Evolutionary conservation across 305 asterid genomes (phyloP).

Genomic region (Fraxinus sp.): DNA sequence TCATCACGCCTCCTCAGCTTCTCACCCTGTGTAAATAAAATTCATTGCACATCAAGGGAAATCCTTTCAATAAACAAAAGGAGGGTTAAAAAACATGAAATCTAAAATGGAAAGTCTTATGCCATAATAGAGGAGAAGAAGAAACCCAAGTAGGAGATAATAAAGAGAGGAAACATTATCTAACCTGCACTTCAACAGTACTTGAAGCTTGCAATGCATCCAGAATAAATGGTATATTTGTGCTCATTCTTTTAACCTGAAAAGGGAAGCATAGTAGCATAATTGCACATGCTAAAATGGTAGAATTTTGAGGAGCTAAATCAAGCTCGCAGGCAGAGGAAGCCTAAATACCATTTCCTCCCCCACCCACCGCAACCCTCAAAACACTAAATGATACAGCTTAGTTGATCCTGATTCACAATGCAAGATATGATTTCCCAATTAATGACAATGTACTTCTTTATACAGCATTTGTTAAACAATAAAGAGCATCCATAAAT

Average conservation of each 20-base stretch:
- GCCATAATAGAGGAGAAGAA: background rate
- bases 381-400: background rate
- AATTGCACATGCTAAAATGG: slow-evolving; percentile 4
- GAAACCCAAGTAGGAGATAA: slow-evolving; percentile 8
- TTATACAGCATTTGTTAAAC: background rate
- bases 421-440: background rate
- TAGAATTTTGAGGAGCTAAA: slow-evolving; percentile 16
- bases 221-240: slow-evolving; percentile 64
- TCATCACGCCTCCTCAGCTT: slow-evolving; percentile 64
- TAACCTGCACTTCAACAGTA: slow-evolving; percentile 84
- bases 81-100: background rate
- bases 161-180: slow-evolving; percentile 13
- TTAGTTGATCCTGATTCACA: background rate
- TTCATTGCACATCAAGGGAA: slow-evolving; percentile 16
- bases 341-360: background rate
- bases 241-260: slow-evolving; percentile 76
- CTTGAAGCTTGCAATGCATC: slow-evolving; percentile 73
- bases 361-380: background rate
- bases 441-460: background rate
- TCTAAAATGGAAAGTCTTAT: background rate
- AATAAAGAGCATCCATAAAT: slow-evolving; percentile 2
- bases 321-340: slow-evolving; percentile 12
- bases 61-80: slow-evolving; percentile 16
- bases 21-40: slow-evolving; percentile 41
- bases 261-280: slow-evolving; percentile 21